phyloP scores from a whole-genome alignment of 495 filamentous ascomycete species.

The Talaromyces borbonicus region DNA sequence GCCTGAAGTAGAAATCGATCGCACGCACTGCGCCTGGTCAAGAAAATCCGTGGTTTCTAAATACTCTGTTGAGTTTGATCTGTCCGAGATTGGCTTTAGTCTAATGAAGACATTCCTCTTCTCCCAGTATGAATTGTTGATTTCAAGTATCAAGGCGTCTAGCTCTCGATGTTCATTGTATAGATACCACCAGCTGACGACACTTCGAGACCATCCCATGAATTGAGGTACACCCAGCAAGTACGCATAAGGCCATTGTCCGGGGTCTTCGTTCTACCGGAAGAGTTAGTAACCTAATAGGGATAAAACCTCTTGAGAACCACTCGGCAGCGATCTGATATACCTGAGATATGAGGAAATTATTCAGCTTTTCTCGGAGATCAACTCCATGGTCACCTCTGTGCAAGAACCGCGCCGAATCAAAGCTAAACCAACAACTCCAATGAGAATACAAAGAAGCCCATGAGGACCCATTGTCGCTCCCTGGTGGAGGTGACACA shows the following conservation, averaged over 20 bases:
- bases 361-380: conserved; percentile 12
- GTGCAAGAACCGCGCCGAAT: conserved; percentile 11
- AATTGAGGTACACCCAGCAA: conserved; percentile 59
- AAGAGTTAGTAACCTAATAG: background rate
- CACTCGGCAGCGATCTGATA: no score
- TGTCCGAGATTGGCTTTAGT: conserved; percentile 3
- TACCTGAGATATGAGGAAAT: conserved; percentile 12
- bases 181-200: conserved; percentile 74
- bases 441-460: background rate
- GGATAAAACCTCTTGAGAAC: no score
- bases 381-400: conserved; percentile 10
- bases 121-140: conserved; percentile 73
- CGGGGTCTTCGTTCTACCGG: conserved; percentile 10
- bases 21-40: background rate
- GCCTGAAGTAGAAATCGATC: conserved; percentile 10
- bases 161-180: conserved; percentile 51
- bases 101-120: conserved; percentile 35
- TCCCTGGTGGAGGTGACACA: background rate
- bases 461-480: background rate
- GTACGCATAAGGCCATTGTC: conserved; percentile 48
- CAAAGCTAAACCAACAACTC: conserved; percentile 14
- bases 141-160: conserved; percentile 59
- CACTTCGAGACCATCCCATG: conserved; percentile 63
- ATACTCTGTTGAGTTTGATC: background rate
- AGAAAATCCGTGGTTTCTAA: background rate